These are phyloP conservation scores for Astrocystis sublimbata DNA, from an alignment of 495 filamentous ascomycete species.

Conservation along the genomic window DNA sequence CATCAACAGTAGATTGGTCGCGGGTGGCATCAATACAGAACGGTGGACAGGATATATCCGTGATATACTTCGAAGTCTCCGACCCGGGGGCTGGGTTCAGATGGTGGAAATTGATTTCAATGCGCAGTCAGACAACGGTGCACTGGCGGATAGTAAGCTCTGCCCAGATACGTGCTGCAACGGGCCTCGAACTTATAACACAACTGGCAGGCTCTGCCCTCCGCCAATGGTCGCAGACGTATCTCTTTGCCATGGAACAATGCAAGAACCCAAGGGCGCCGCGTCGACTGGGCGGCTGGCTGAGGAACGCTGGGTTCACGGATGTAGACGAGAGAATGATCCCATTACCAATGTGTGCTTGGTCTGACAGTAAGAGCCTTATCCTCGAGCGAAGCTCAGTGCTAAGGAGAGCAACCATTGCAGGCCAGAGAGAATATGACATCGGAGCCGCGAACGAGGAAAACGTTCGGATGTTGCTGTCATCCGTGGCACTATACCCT, in stretches of 20 bases:
- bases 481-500: constrained; percentile 64
- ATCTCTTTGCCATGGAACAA: constrained; percentile 64
- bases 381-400: neutral
- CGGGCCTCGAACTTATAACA: constrained; percentile 5
- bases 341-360: constrained; percentile 70
- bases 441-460: constrained; percentile 64
- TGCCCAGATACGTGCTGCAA: constrained; percentile 6
- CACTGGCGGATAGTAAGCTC: constrained; percentile 60
- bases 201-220: constrained; percentile 60
- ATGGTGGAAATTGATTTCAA: constrained; percentile 88
- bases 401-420: constrained; percentile 15
- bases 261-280: constrained; percentile 72
- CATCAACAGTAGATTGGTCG: constrained; percentile 82
- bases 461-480: constrained; percentile 62
- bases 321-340: constrained; percentile 71
- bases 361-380: constrained; percentile 63
- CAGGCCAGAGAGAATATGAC: constrained; percentile 61
- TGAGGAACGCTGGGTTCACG: constrained; percentile 68
- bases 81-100: constrained; percentile 80
- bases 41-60: constrained; percentile 79
- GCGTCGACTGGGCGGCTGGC: constrained; percentile 60
- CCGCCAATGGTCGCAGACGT: constrained; percentile 70
- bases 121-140: constrained; percentile 88
- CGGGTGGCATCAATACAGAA: constrained; percentile 70
- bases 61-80: constrained; percentile 64